Evolutionary conservation across 257 asterid genomes (phyloP), one percentile per base, ranked within the genome.

Genomic region (Rubia yunnanensis): DNA sequence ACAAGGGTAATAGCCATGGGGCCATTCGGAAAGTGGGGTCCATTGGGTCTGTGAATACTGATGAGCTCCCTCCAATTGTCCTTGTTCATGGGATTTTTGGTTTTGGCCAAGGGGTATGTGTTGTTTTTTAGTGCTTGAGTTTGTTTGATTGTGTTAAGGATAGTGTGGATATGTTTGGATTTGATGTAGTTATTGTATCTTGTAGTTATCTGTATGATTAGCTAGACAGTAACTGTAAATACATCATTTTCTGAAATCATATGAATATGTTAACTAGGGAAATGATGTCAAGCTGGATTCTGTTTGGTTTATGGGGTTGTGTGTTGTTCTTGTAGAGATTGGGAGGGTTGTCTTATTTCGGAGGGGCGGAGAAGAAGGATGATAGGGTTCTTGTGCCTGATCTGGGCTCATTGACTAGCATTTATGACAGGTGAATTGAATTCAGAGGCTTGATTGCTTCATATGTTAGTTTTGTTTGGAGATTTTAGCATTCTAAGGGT

Each of bases 311-410:
- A 48, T 17, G 26, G 60, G 11, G 50, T 49, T n/a, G 46, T 67
- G 60, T 39, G 23, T 24, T 66, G 69, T 41, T 77, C 1, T 71
- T 71, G 39, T 77, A 90, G 97, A 88, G 88, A 77, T 73, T 92
- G 73, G 99, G 99, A 60, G 96, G 95, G 67, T 61, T 94, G 62
- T 94, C 99, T 5, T 94, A 94, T 79, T 94, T 94, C 70, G 99
- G 83, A 22, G 99, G 97, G 38, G 99, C 99, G 0, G 99, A 94
- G 86, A 89, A 86, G 89, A 94, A 90, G 71, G 99, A 90, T 77
- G 97, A 87, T 15, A 85, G 95, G 80, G 97, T 86, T 74, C 91
- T 92, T 72, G 98, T 92, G 52, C 96, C 96, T 65, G 96, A 92
- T 84, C 83, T 92, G 31, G 97, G 97, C 30, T 92, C 97, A 13